A percentile compares a stretch with the other conserved stretches of the same genome.
Conservation (phyloP, 2,329 filamentous ascomycete species). For the Fusarium ambrosium region DNA sequence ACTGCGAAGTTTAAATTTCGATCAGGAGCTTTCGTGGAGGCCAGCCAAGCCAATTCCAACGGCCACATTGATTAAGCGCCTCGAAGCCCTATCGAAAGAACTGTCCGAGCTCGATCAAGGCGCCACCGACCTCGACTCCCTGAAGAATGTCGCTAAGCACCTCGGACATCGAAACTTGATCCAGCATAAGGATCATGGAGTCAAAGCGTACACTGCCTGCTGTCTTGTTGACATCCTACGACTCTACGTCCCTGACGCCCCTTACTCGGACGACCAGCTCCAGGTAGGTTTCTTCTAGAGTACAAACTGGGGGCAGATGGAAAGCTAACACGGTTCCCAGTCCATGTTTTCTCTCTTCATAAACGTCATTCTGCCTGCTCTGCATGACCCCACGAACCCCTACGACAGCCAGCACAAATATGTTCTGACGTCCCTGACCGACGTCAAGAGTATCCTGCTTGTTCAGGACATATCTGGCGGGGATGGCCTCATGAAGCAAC, state of each 20-base stretch:
- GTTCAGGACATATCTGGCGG: constrained; percentile 88
- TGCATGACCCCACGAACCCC: constrained; percentile 87
- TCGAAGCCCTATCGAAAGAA: constrained; percentile 86
- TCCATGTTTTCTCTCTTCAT: constrained; percentile 95
- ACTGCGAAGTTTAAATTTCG: constrained; percentile 75
- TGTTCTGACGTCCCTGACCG: constrained; percentile 87
- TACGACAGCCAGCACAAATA: constrained; percentile 96
- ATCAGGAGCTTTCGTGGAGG: constrained; percentile 90
- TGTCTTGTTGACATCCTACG: constrained; percentile 94
- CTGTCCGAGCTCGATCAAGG: constrained; percentile 90
- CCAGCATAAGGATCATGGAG: constrained; percentile 92
- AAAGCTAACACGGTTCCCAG: constrained; percentile 60
- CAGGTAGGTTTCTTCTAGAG: constrained; percentile 70
- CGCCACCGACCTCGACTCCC: constrained; percentile 83
- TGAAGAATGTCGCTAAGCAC: constrained; percentile 86
- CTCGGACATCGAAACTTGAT: constrained; percentile 86
- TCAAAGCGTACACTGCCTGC: constrained; percentile 88
- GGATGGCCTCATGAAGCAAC: constrained; percentile 81
- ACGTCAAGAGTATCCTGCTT: constrained; percentile 94
- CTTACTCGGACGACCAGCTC: constrained; percentile 89
- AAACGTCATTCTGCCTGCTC: constrained; percentile 83
- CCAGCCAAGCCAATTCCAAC: constrained; percentile 91
- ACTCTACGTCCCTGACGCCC: constrained; percentile 93
- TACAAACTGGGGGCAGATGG: not conserved
- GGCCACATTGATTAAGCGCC: constrained; percentile 82